Evolutionary conservation across 352 stramenopile species (phyloP).

Genomic region (Thalassiosira exigua): DNA sequence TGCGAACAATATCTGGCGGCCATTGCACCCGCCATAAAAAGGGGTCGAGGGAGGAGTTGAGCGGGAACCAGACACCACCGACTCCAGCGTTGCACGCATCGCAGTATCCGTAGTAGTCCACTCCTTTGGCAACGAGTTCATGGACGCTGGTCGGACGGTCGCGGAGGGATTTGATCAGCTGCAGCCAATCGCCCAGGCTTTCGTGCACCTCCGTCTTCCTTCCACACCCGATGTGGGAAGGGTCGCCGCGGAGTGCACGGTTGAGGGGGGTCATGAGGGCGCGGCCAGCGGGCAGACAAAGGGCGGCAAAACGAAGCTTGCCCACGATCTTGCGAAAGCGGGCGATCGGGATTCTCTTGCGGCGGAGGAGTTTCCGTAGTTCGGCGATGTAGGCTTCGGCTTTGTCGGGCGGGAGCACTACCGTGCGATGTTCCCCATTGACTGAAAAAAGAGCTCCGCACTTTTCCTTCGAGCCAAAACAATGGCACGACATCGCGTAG

Average conservation of each 20-base stretch:
- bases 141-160: slow-evolving; percentile 43
- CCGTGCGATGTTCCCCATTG: not conserved
- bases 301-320: slow-evolving; percentile 1
- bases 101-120: slow-evolving; percentile 24
- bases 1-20: slow-evolving; percentile 11
- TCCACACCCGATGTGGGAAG: not conserved
- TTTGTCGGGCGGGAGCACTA: not conserved
- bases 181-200: slow-evolving; percentile 41
- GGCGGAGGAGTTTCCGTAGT: not conserved
- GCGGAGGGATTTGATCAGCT: slow-evolving; percentile 20
- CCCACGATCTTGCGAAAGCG: slow-evolving; percentile 11
- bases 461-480: no score
- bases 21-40: slow-evolving; percentile 50
- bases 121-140: slow-evolving; percentile 36
- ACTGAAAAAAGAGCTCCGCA: no score
- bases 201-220: slow-evolving; percentile 14
- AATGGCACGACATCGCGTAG: no score
- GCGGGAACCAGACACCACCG: slow-evolving; percentile 24
- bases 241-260: slow-evolving; percentile 7
- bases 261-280: slow-evolving; percentile 15
- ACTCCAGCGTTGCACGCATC: slow-evolving; percentile 14
- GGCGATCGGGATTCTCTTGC: not conserved
- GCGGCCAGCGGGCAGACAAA: slow-evolving; percentile 6
- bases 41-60: not conserved
- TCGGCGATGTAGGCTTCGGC: not conserved